Evolutionary conservation across 495 filamentous ascomycete species (phyloP), one percentile per base, ranked within the genome.

Genomic region (Penicillium cataractarum): DNA sequence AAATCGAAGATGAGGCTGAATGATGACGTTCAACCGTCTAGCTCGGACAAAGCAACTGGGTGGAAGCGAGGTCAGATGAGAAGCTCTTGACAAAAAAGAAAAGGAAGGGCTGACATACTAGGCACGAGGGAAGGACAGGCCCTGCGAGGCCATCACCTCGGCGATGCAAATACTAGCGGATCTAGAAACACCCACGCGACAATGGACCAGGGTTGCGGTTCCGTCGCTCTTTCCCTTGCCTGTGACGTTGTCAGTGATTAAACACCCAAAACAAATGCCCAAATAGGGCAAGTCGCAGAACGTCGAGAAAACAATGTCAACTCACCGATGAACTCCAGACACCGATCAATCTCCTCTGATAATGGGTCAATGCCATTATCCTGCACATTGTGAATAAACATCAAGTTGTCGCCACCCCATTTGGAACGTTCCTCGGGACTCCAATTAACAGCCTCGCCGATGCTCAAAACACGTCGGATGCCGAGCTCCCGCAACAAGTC

Each of bases 151-250:
- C 95, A 99, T 99, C 22, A 98, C 94, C 76, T 97, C 93, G 33
- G 95, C 95, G 69, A 99, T 98, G 77, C 95, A 98, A 71, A 99
- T 97, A 8, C 95, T 99, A 22, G 95, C 95, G 52, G 90, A 94
- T 61, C 95, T 84, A 21, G 93, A 97, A 61, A 99, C 95, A 51
- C 95, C 95, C 46, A 99, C 95, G 13, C 96, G 89, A 73, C 95
- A 99, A 74, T 99, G 95, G 27, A 99, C 95, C 49, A 99, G 81
- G 2, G 95, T 97, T n/a, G 94, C 92, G 6, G 84, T 89, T 22
- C 86, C 85, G 44, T 91, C 88, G 42, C 70, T 71, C 67, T 89
- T 90, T 39, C 94, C 92, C 68, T 87, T 83, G 29, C 89, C 93
- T 97, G 65, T 58, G 55, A 4, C 54, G 26, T 24, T 55, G 61